Conservation (phyloP, 2,329 filamentous ascomycete genomes). For the Colletotrichum chlorophyti region DNA sequence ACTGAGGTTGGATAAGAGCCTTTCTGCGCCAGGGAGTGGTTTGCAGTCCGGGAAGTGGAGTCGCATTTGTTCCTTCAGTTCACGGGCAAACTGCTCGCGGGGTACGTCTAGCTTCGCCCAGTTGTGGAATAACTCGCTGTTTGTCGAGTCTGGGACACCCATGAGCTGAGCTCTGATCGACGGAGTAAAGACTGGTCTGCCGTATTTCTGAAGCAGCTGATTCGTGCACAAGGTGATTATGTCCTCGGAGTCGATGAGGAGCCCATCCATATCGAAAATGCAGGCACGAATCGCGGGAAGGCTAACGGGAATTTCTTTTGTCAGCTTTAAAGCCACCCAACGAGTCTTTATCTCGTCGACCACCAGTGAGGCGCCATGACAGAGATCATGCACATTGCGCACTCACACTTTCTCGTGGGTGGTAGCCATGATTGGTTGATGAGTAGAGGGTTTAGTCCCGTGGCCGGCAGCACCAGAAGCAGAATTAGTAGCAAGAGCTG, state of each 20-base stretch:
- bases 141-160: conserved; percentile 60
- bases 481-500: too few relatives aligned
- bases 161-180: conserved; percentile 73
- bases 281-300: too few relatives aligned
- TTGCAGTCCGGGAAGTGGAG: conserved; percentile 47
- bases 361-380: too few relatives aligned
- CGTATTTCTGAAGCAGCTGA: conserved; percentile 65
- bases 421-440: too few relatives aligned
- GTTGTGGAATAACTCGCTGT: conserved; percentile 65
- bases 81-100: conserved; percentile 46
- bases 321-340: too few relatives aligned
- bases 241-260: conserved; percentile 76
- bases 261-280: conserved; percentile 80
- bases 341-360: too few relatives aligned
- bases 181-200: conserved; percentile 67
- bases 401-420: too few relatives aligned
- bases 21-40: conserved; percentile 68
- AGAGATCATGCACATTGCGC: too few relatives aligned
- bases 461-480: too few relatives aligned
- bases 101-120: conserved; percentile 73
- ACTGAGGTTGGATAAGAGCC: conserved; percentile 57
- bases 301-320: too few relatives aligned
- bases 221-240: conserved; percentile 71
- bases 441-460: too few relatives aligned
- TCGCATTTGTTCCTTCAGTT: conserved; percentile 36